Evolutionary conservation across 2,329 filamentous ascomycete species (phyloP).

Genomic region (Pseudogymnoascus sp.): DNA sequence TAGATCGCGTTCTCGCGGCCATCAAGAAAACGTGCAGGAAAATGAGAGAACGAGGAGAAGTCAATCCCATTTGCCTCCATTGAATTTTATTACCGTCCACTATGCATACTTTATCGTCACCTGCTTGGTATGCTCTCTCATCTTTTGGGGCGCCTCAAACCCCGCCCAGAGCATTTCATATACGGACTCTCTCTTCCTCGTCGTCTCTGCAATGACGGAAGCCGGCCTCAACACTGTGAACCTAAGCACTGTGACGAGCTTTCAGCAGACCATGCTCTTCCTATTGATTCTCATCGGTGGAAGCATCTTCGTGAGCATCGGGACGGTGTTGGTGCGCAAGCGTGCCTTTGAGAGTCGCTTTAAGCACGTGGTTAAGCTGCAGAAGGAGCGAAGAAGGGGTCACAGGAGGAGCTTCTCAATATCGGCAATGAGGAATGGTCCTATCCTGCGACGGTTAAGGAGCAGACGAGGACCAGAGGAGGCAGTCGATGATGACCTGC

Average conservation of each 20-base stretch:
- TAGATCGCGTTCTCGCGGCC: neutral
- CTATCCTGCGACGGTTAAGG: neutral
- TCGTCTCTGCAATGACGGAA: slow-evolving; percentile 59
- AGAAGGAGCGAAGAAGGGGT: slow-evolving; percentile 25
- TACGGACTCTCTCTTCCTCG: slow-evolving; percentile 59
- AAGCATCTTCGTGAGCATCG: slow-evolving; percentile 58
- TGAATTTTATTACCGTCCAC: slow-evolving; percentile 59
- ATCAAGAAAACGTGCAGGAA: neutral
- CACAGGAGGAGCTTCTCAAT: slow-evolving; percentile 8
- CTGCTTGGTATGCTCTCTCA: slow-evolving; percentile 46
- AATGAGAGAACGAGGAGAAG: neutral
- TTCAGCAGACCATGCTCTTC: slow-evolving; percentile 61
- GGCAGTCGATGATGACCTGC: neutral
- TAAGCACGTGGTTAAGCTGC: slow-evolving; percentile 41
- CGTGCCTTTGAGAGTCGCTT: slow-evolving; percentile 57
- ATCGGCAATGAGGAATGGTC: neutral
- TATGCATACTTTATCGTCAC: slow-evolving; percentile 58
- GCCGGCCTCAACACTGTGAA: slow-evolving; percentile 63
- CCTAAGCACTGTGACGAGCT: slow-evolving; percentile 55
- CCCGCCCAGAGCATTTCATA: slow-evolving; percentile 48
- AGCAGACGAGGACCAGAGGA: neutral
- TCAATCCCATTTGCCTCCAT: slow-evolving; percentile 30
- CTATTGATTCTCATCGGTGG: slow-evolving; percentile 59
- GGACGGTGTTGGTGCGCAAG: slow-evolving; percentile 54
- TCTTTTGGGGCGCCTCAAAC: slow-evolving; percentile 54